These are phyloP conservation scores for Climacium dendroides DNA, from an alignment of 225 moss, liverwort and hornwort genomes.

Conservation along the genomic window DNA sequence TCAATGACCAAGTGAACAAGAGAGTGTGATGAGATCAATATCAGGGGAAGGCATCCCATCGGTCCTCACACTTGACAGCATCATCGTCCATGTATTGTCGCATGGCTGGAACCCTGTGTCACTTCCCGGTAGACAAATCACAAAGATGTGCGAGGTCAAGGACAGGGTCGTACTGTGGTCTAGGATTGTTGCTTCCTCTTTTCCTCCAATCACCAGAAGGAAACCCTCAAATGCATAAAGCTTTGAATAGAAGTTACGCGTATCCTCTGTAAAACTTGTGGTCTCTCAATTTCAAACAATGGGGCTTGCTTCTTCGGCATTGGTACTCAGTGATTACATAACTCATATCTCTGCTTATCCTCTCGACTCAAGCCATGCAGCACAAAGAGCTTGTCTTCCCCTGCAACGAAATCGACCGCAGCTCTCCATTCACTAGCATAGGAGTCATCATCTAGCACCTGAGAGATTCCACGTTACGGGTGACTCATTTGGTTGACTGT, in stretches of 20 bases:
- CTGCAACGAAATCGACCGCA: neutral
- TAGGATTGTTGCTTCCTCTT: too few species aligned
- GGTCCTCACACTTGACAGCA: neutral
- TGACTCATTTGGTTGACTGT: neutral
- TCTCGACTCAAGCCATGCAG: neutral
- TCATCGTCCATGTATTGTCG: neutral
- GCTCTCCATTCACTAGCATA: neutral
- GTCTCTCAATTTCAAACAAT: neutral
- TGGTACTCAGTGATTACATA: neutral
- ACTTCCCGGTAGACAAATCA: neutral
- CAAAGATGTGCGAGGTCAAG: neutral
- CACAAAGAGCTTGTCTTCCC: neutral
- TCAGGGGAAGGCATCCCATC: neutral
- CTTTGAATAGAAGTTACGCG: neutral
- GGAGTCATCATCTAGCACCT: neutral
- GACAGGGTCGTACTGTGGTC: neutral
- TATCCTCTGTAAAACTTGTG: neutral
- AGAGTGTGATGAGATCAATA: neutral
- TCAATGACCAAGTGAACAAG: neutral
- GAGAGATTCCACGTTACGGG: neutral
- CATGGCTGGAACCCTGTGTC: neutral
- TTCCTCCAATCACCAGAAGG: neutral
- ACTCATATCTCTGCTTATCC: neutral
- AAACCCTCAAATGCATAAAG: neutral
- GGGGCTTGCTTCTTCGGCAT: neutral